Evolutionary conservation across 768 basidiomycete genomes (phyloP), one percentile per base, ranked within the genome.

Genomic region (Kwoniella heveanensis): DNA sequence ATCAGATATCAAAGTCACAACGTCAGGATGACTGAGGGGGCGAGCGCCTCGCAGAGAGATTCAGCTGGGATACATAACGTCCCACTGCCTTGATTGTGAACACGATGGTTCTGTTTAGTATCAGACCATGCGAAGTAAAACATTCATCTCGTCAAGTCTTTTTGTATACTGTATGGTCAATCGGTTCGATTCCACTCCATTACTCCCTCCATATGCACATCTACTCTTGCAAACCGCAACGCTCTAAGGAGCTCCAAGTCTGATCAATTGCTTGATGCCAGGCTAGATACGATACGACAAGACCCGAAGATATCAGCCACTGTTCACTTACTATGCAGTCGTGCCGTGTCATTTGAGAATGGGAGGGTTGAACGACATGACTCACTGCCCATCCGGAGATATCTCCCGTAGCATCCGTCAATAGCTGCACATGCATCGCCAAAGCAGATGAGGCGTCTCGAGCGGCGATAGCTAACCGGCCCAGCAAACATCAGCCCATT

Each of bases 231-330:
- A 44, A 8, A 9, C 19, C 39, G 3, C 39, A 44, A 3, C 19
- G 8, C 39, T 44, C 39, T 44, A 44, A 44, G 39, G 39, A 10
- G 72, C 55, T 57, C 73, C 71, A 7, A 79, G 61, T 25, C 72
- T 60, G 29, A 95, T 90, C 69, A 96, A 80, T 77, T 92, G 91
- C 80, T 95, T 95, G 62, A 95, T 81, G 7, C 90, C 91, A 13
- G 91, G 88, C 91, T 93, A 90, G 88, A 88, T 90, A 17, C 19
- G 15, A 44, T 19, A 44, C 9, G 39, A 59, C 90, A 1, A n/a
- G n/a, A n/a, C n/a, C n/a, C n/a, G 86, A 87, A 75, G 19, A 32
- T n/a, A 68, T 53, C 27, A 67, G 52, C 46, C 37, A 12, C 27
- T 17, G 1, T 17, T 22, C 22, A 13, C 12, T 2, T 44, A n/a